Evolutionary conservation across 805 yeast species (phyloP).

Genomic region (Debaryomyces tyrocola): DNA sequence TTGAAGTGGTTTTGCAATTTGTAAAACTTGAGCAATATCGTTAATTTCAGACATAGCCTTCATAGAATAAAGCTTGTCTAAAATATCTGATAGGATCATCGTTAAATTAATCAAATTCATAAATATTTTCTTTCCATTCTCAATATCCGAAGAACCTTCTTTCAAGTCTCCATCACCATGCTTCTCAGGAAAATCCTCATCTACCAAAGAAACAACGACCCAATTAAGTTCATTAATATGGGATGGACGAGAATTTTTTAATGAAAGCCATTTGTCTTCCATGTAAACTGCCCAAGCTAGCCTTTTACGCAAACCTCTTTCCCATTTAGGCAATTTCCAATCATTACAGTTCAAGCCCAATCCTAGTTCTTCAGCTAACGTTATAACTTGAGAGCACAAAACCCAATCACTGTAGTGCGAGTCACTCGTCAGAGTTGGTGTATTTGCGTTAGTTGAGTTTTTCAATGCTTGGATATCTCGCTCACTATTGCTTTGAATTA

Average conservation of each 20-base stretch:
- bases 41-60: constrained; percentile 56
- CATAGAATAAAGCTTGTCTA: constrained; percentile 72
- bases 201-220: constrained; percentile 68
- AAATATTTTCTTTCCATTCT: constrained; percentile 68
- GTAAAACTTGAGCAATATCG: constrained; percentile 66
- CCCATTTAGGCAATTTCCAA: constrained; percentile 97
- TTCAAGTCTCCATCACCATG: constrained; percentile 52
- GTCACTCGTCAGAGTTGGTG: constrained; percentile 15
- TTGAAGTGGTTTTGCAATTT: constrained; percentile 79
- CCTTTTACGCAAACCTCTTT: constrained; percentile 80
- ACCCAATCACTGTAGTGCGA: constrained; percentile 74
- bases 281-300: constrained; percentile 95
- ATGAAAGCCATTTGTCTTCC: constrained; percentile 88
- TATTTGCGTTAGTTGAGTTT: constrained; percentile 3
- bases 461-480: constrained; percentile 2
- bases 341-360: constrained; percentile 84
- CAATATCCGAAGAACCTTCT: constrained; percentile 67
- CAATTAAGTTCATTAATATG: constrained; percentile 76
- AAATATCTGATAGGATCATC: constrained; percentile 67
- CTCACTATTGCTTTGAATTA: constrained; percentile 18
- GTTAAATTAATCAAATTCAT: constrained; percentile 66
- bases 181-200: constrained; percentile 78
- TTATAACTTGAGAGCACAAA: constrained; percentile 80
- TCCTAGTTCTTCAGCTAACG: constrained; percentile 87
- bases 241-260: constrained; percentile 81